A percentile compares a stretch with the other conserved stretches of the same genome.
These are phyloP conservation scores for Pleoardoris graminearum DNA, from an alignment of 2,329 filamentous ascomycete species.

Conservation along the genomic window DNA sequence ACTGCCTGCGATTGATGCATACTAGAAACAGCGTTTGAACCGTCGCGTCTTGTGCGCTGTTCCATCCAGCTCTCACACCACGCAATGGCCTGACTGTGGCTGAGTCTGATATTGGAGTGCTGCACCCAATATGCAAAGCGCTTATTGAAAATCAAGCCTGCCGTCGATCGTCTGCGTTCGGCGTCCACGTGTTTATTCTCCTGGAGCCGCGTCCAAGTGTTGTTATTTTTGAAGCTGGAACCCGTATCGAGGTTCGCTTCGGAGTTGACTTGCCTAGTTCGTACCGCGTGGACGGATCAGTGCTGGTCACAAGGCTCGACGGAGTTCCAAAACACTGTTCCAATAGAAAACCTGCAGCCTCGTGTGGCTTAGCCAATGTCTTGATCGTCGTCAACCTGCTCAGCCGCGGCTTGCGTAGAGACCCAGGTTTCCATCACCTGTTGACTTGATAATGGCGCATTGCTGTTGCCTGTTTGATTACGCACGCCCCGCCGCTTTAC, in stretches of 20 bases:
- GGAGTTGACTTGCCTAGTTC: constrained; percentile 13
- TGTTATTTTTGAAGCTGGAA: constrained; percentile 21
- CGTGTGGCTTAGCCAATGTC: constrained; percentile 33
- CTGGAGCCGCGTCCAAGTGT: constrained; percentile 1
- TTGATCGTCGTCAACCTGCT: constrained; percentile 41
- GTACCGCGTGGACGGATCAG: not conserved
- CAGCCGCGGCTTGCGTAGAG: constrained; percentile 46
- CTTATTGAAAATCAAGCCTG: constrained; percentile 17
- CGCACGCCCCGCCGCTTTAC: constrained; percentile 68
- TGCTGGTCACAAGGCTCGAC: not conserved
- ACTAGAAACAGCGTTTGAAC: not conserved
- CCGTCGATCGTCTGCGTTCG: constrained; percentile 23
- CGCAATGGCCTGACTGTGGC: constrained; percentile 1
- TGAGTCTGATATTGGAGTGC: not conserved
- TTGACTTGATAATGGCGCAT: constrained; percentile 35
- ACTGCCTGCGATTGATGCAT: not conserved
- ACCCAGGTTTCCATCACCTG: constrained; percentile 50
- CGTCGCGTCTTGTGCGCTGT: not conserved
- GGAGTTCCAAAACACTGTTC: constrained; percentile 1
- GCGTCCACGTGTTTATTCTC: constrained; percentile 30
- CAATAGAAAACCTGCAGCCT: not conserved
- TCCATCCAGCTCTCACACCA: not conserved
- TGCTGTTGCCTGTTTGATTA: constrained; percentile 19
- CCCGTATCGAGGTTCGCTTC: constrained; percentile 19
- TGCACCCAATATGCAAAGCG: constrained; percentile 16